These are phyloP conservation scores for Scalesia atractyloides DNA, from an alignment of 129 eudicot species.

Conservation along the genomic window DNA sequence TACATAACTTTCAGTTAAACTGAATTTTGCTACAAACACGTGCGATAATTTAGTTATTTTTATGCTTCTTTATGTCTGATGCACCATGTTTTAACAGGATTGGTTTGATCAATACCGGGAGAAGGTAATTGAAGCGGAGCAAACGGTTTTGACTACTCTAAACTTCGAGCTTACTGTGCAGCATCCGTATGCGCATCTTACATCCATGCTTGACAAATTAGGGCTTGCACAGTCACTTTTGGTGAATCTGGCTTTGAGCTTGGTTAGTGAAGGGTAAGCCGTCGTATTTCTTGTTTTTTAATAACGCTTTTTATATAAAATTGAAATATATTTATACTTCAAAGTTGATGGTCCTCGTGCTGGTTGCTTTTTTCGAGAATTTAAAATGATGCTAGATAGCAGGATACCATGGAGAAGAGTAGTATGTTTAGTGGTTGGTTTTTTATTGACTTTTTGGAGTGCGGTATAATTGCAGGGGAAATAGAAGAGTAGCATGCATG, in stretches of 20 bases:
- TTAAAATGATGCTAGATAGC: slow-evolving; percentile 20
- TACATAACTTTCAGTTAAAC: slow-evolving; percentile 4
- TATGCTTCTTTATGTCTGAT: slow-evolving; percentile 11
- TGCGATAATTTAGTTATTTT: neutral
- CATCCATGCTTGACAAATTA: slow-evolving; percentile 77
- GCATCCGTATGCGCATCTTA: slow-evolving; percentile 87
- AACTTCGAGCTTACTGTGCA: slow-evolving; percentile 92
- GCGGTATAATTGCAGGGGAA: slow-evolving; percentile 96
- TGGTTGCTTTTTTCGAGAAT: slow-evolving; percentile 16
- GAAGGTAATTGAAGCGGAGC: slow-evolving; percentile 78
- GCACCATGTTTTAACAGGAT: slow-evolving; percentile 46
- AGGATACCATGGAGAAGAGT: slow-evolving; percentile 19
- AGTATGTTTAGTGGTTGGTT: neutral
- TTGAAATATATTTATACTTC: neutral
- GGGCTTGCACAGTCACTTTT: slow-evolving; percentile 79
- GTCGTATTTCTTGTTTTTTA: neutral
- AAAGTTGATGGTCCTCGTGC: slow-evolving; percentile 8
- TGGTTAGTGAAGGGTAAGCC: slow-evolving; percentile 96
- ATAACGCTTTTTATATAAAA: slow-evolving; percentile 4
- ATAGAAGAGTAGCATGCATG: slow-evolving; percentile 79
- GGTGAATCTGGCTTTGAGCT: slow-evolving; percentile 75
- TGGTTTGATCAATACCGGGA: slow-evolving; percentile 97
- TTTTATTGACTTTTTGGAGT: slow-evolving; percentile 88
- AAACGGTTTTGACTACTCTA: slow-evolving; percentile 73
- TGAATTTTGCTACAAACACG: too few species aligned